A percentile compares a stretch with the other conserved stretches of the same genome.
These are phyloP conservation scores for Trichoderma afroharzianum DNA, from an alignment of 2,329 filamentous ascomycete species.

Conservation along the genomic window DNA sequence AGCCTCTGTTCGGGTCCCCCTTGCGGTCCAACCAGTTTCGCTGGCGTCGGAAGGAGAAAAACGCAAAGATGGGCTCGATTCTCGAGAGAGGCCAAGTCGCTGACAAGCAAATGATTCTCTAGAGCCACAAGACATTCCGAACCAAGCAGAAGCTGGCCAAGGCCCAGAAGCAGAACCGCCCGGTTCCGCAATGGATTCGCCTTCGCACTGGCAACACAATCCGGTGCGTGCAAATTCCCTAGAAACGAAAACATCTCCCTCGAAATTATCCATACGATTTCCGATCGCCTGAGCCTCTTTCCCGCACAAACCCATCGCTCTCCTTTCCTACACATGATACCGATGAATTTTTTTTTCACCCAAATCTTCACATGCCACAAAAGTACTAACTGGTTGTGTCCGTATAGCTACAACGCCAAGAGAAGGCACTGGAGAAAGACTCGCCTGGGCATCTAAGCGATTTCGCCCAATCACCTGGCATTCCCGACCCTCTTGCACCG, in stretches of 20 bases:
- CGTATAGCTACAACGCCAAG: slow-evolving; percentile 98
- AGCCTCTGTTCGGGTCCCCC: background rate
- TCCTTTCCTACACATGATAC: background rate
- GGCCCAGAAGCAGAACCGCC: slow-evolving; percentile 99
- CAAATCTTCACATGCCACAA: background rate
- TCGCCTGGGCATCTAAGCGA: slow-evolving; percentile 91
- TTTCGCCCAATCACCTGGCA: slow-evolving; percentile 27
- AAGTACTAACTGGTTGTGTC: background rate
- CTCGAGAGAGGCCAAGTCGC: slow-evolving; percentile 9
- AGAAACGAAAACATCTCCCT: background rate
- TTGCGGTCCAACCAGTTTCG: background rate
- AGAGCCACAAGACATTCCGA: slow-evolving; percentile 99
- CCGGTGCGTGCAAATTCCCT: slow-evolving; percentile 67
- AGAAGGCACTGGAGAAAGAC: slow-evolving; percentile 99
- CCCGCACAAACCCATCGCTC: background rate
- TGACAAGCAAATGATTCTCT: slow-evolving; percentile 27
- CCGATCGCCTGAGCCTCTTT: background rate
- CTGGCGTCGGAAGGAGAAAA: background rate
- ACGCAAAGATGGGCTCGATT: background rate
- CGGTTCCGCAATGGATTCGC: slow-evolving; percentile 99
- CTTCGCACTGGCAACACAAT: slow-evolving; percentile 98
- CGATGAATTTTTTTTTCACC: background rate
- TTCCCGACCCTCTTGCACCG: slow-evolving; percentile 24
- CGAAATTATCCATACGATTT: background rate
- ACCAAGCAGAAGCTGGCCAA: slow-evolving; percentile 99